Base-by-base conservation (phyloP, 2,329 filamentous ascomycete genomes). In the Didymella exigua region DNA sequence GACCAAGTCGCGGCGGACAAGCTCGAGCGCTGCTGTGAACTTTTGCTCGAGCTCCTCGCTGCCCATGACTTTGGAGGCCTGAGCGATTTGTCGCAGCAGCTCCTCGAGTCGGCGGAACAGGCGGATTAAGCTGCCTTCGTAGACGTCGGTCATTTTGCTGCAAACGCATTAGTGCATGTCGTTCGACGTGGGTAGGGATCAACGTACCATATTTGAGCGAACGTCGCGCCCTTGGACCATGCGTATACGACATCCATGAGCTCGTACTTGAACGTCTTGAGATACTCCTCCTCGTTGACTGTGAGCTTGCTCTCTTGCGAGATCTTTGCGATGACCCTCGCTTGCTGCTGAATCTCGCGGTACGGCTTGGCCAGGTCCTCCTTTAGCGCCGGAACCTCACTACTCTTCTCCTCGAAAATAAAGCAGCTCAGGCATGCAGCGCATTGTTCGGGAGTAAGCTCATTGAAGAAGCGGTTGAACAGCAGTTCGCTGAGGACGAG, bases 71-170 rank as follows among this genome's bases (percentile, higher is more conserved):
- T 97, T 98, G 62, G 90, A 86, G 21, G 93, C 95, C 78, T 98
- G 90, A 14, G 89, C 93, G 84, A 98, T 96, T 76, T 99, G 95
- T 63, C 95, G 86, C 30, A 99, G 81, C 54, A 97, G 82, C 78
- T 99, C 95, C 77, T 99, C 95, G 27, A 99, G 82, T 18, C 95
- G 90, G 49, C 95, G 89, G 86, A 99, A 99, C 33, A 97, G 86
- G 43, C 95, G 91, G 67, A 99, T 98, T 58, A 99, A 81, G 54
- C 91, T 97, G 56, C 95, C 95, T 79, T 99, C 95, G 76, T 97
- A 99, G 24, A 93, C 91, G 68, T 97, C 93, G 24, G 95, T 98
- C 93, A 99, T 97, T 91, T 96, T 96, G 78, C 93, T 96, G 51
- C 41, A n/a, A 45, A 30, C 16, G 21, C 29, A 47, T 62, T 44